phyloP scores from a whole-genome alignment of 257 asterid genomes.

The Solanum gandarillasii region DNA sequence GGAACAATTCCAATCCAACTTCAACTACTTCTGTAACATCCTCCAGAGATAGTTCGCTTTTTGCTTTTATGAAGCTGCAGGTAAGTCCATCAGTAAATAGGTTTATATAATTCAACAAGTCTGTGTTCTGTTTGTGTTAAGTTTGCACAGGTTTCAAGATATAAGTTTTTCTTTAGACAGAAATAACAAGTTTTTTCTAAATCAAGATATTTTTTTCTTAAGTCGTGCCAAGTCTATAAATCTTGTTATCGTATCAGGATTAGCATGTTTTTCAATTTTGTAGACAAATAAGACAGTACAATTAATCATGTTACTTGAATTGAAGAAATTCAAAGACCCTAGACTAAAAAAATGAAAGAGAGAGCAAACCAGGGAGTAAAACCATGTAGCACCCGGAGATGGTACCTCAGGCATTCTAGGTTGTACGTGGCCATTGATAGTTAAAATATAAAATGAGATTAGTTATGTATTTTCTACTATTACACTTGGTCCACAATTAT shows the following conservation, averaged over 20 bases:
- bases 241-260: neutral
- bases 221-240: neutral
- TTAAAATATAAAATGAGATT: neutral
- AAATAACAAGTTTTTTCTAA: neutral
- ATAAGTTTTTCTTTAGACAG: neutral
- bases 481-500: neutral
- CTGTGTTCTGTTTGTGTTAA: neutral
- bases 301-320: neutral
- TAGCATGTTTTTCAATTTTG: neutral
- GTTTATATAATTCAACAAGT: neutral
- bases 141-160: neutral
- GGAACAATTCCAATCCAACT: conserved; percentile 69
- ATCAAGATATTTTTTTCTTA: neutral
- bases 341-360: neutral
- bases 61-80: conserved; percentile 81
- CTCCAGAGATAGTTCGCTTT: conserved; percentile 68
- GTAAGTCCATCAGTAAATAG: neutral
- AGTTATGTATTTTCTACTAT: neutral
- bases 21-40: conserved; percentile 60
- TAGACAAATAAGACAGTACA: neutral
- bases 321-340: neutral
- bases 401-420: neutral
- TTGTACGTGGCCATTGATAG: neutral
- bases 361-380: neutral
- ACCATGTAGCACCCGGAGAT: neutral